These are phyloP conservation scores for Gynostemma pentaphyllum DNA, from an alignment of 306 rosid species.

Conservation along the genomic window DNA sequence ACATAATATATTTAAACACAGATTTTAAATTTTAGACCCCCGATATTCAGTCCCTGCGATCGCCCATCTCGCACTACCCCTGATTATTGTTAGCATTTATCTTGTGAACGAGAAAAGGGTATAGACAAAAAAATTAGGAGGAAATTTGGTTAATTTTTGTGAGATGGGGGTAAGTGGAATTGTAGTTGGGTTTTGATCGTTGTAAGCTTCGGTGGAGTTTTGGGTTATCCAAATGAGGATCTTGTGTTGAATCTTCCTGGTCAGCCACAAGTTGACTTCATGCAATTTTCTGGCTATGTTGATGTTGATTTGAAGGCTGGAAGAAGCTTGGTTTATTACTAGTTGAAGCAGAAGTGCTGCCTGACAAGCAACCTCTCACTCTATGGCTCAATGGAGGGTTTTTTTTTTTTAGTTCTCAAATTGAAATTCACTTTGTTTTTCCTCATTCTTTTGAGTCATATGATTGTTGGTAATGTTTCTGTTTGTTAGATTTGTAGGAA, in stretches of 20 bases:
- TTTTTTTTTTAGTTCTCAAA: background rate
- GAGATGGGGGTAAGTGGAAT: background rate
- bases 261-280: conserved; percentile 63
- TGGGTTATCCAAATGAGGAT: conserved; percentile 63
- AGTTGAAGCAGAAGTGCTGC: conserved; percentile 55
- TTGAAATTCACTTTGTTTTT: background rate
- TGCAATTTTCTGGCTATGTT: conserved; percentile 72
- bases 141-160: background rate
- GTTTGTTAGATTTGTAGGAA: too few species aligned
- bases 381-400: conserved; percentile 99
- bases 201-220: conserved; percentile 6
- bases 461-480: too few species aligned
- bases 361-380: conserved; percentile 45
- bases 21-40: too few species aligned
- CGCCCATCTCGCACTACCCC: too few species aligned
- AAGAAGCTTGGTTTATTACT: conserved; percentile 72
- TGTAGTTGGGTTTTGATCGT: conserved; percentile 1
- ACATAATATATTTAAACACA: too few species aligned
- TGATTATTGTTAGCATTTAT: background rate
- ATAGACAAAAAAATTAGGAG: too few species aligned
- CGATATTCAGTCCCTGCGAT: too few species aligned
- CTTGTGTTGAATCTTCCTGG: conserved; percentile 64
- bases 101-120: background rate
- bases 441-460: too few species aligned
- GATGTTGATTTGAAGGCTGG: conserved; percentile 66